Evolutionary conservation across 164 flowering plant species (phyloP), one percentile per base, ranked within the genome.

Genomic region (Vitis rotundifolia): DNA sequence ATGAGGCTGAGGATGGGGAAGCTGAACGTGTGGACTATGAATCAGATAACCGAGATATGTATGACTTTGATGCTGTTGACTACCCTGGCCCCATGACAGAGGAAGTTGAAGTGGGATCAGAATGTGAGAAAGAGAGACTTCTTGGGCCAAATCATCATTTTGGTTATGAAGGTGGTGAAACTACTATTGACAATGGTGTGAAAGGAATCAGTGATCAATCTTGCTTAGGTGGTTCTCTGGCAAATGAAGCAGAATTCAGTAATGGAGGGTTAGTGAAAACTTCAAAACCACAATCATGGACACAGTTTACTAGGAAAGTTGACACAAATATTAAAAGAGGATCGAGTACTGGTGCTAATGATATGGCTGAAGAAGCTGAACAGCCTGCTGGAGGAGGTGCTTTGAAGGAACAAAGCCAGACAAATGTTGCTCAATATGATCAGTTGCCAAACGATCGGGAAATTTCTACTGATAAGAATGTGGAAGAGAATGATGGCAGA

Each of bases 11-110:
- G 49, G 85, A 81, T 50, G 78, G 71, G 62, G 89, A 89, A 73
- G 66, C 74, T 70, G 91, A 90, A 71, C 79, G 70, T 62, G 86
- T 86, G 57, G 89, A 89, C 68, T 87, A 89, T 75, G 92, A 78
- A n/a, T 82, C 86, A 61, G 86, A 82, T 71, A 76, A 66, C 59
- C 76, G 73, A 76, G 82, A 78, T 6, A 66, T 64, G 18, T 74
- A 76, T 68, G 65, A 63, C 49, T 79, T 73, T 57, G 77, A 76
- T 63, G 60, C 75, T 70, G 76, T 61, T 64, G 82, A 79, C 68
- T 65, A 75, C 61, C 58, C 55, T 48, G 57, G 37, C 13, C 74
- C 74, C 11, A 15, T 52, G 62, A 70, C 77, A 2, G 82, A 69
- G 59, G 71, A 69, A 49, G 71, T 65, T 65, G 80, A 73, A 8